These are phyloP conservation scores for Macrolepiota dolichaula DNA, from an alignment of 768 basidiomycete genomes.

Conservation along the genomic window DNA sequence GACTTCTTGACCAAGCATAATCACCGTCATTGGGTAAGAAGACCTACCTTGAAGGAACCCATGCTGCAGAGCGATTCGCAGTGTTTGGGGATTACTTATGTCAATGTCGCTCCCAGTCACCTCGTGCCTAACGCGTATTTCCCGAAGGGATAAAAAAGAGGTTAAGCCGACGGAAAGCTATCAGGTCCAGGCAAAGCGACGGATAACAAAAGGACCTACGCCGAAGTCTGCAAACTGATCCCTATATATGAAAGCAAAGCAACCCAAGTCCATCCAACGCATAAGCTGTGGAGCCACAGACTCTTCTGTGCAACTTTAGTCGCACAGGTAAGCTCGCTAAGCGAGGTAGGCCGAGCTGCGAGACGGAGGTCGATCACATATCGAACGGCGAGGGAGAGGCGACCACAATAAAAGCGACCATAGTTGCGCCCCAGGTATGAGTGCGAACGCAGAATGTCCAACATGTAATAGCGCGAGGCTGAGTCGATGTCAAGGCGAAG, in stretches of 20 bases:
- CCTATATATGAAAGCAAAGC: not conserved
- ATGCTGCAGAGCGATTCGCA: not conserved
- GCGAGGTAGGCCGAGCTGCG: not conserved
- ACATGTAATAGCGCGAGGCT: not conserved
- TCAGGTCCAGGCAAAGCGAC: not conserved
- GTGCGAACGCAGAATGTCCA: not conserved
- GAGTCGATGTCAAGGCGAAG: not conserved
- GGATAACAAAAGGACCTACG: not conserved
- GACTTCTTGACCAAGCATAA: not conserved
- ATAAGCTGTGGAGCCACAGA: not conserved
- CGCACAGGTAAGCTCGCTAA: not conserved
- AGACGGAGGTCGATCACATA: slow-evolving; percentile 1
- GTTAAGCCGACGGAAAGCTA: not conserved
- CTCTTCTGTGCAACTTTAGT: not conserved
- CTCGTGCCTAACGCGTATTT: not conserved
- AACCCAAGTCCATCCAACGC: slow-evolving; percentile 2
- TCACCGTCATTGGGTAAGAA: not conserved
- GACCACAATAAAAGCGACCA: not conserved
- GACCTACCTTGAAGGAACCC: not conserved
- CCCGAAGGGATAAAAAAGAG: not conserved
- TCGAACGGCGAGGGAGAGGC: not conserved
- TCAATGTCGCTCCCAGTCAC: not conserved
- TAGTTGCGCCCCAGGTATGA: not conserved
- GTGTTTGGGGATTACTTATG: not conserved
- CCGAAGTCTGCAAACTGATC: not conserved